phyloP scores from a whole-genome alignment of 2,329 filamentous ascomycete genomes.

The Nakataea oryzae region DNA sequence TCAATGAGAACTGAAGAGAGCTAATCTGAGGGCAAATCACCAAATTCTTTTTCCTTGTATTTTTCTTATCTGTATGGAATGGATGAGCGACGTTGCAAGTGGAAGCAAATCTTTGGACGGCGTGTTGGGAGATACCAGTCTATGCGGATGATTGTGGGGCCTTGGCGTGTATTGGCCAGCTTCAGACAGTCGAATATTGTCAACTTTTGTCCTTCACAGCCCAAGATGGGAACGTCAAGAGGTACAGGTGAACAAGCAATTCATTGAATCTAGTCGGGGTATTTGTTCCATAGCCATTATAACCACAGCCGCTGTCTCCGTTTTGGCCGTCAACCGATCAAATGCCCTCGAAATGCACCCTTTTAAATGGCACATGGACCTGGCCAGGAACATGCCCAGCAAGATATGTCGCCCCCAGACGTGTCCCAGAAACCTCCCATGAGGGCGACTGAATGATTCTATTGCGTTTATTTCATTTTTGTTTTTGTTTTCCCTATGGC shows the following conservation, averaged over 20 bases:
- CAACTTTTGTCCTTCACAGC: background rate
- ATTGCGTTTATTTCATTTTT: background rate
- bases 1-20: slow-evolving; percentile 29
- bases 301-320: background rate
- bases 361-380: background rate
- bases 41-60: background rate
- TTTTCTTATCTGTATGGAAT: background rate
- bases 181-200: too few relatives aligned
- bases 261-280: background rate
- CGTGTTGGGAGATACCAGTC: background rate
- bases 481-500: background rate
- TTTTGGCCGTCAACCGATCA: background rate
- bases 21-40: slow-evolving; percentile 25
- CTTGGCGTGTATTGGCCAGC: too few relatives aligned
- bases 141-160: background rate
- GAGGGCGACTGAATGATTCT: background rate
- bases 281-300: background rate
- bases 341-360: background rate
- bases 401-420: background rate
- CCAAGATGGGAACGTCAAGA: too few relatives aligned
- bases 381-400: background rate
- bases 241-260: background rate
- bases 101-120: too few relatives aligned
- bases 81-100: too few relatives aligned
- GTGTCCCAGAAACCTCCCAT: background rate